These are phyloP conservation scores for Cicer pinnatifidum DNA, from an alignment of 306 rosid species.

Conservation along the genomic window DNA sequence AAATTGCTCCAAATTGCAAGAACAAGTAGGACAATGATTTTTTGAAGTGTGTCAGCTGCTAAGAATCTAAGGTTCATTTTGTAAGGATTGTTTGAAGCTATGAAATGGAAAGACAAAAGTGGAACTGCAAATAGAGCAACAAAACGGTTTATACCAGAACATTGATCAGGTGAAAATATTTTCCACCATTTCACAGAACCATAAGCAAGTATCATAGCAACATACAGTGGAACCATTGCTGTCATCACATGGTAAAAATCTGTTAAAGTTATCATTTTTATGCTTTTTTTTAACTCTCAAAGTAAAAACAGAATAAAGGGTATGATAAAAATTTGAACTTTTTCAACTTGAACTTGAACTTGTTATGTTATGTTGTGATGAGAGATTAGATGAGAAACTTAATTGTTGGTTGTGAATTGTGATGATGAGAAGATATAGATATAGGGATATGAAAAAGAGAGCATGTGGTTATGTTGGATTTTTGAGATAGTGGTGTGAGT, in stretches of 20 bases:
- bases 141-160: slow-evolving; percentile 92
- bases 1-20: slow-evolving; percentile 65
- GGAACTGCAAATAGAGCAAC: slow-evolving; percentile 97
- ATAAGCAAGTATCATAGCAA: slow-evolving; percentile 87
- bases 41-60: slow-evolving; percentile 87
- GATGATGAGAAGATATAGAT: slow-evolving; percentile 47
- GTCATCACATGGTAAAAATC: slow-evolving; percentile 98
- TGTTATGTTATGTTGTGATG: background rate
- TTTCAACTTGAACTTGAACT: no score
- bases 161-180: slow-evolving; percentile 89
- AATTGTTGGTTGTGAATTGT: slow-evolving; percentile 16
- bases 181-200: slow-evolving; percentile 99
- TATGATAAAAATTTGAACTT: background rate
- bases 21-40: slow-evolving; percentile 59
- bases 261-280: slow-evolving; percentile 61
- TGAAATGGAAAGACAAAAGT: slow-evolving; percentile 88
- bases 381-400: slow-evolving; percentile 1
- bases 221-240: slow-evolving; percentile 91
- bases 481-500: slow-evolving; percentile 49
- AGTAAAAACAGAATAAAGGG: background rate
- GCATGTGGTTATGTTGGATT: slow-evolving; percentile 66
- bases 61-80: slow-evolving; percentile 78
- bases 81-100: slow-evolving; percentile 81
- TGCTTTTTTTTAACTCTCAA: background rate
- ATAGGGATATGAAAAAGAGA: slow-evolving; percentile 54